phyloP scores from a whole-genome alignment of 495 filamentous ascomycete genomes.

The Sabuloglossum arenarium region DNA sequence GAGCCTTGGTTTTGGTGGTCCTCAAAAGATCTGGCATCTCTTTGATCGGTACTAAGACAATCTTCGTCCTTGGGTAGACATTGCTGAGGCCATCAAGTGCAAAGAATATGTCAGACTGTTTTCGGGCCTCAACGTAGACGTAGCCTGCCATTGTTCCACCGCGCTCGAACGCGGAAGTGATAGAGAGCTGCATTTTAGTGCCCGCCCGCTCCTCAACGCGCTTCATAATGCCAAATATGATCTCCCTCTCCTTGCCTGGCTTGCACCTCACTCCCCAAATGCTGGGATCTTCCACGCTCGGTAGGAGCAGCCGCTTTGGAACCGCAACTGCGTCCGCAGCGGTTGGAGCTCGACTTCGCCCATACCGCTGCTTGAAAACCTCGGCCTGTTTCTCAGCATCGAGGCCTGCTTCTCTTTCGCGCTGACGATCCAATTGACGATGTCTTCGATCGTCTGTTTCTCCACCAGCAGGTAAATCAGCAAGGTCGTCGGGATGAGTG shows the following conservation, averaged over 20 bases:
- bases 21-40: conserved; percentile 95
- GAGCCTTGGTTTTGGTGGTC: conserved; percentile 63
- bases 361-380: conserved; percentile 66
- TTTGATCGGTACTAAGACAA: conserved; percentile 78
- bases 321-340: conserved; percentile 34
- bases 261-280: conserved; percentile 93
- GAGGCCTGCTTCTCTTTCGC: conserved; percentile 62
- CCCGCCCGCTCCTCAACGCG: conserved; percentile 56
- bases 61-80: conserved; percentile 62
- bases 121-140: conserved; percentile 80
- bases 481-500: conserved; percentile 74
- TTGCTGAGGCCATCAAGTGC: conserved; percentile 66
- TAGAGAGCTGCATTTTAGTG: conserved; percentile 55
- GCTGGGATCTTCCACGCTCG: conserved; percentile 82
- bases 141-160: conserved; percentile 76
- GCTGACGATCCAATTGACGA: conserved; percentile 78
- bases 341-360: conserved; percentile 34
- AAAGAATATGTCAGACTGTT: conserved; percentile 64
- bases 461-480: conserved; percentile 55
- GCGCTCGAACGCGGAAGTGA: conserved; percentile 79
- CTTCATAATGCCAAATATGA: conserved; percentile 67
- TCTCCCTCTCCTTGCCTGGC: conserved; percentile 82
- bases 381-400: conserved; percentile 89
- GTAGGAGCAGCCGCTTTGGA: conserved; percentile 73
- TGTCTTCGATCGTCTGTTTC: conserved; percentile 81